Percentiles rank a stretch among this genome's conserved stretches.
These are phyloP conservation scores for Hippophae gyantsensis DNA, from an alignment of 306 rosid species.

Conservation along the genomic window DNA sequence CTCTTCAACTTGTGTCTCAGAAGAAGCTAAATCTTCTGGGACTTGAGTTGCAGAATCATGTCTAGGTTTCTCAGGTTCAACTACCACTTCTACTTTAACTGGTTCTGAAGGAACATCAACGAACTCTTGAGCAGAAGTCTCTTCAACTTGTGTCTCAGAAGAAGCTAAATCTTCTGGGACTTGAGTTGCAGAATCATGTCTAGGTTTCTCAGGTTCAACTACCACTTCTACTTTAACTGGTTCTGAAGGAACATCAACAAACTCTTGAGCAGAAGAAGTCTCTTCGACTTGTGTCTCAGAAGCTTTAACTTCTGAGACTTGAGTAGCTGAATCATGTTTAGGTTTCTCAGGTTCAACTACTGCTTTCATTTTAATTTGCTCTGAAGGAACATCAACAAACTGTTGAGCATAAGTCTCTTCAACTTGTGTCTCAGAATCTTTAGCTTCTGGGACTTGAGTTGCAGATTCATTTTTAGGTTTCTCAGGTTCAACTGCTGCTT, in stretches of 20 bases:
- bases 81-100: too few relatives aligned
- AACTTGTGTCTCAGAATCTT: not conserved
- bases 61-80: too few relatives aligned
- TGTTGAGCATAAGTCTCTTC: not conserved
- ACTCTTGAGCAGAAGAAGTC: not conserved
- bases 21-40: not conserved
- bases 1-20: not conserved
- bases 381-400: not conserved
- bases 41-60: too few relatives aligned
- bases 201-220: too few relatives aligned
- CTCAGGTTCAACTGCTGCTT: not conserved
- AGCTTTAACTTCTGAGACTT: not conserved
- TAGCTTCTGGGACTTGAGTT: not conserved
- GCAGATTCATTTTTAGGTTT: not conserved
- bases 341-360: not conserved
- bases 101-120: too few relatives aligned
- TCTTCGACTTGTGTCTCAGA: not conserved
- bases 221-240: too few relatives aligned
- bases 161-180: not conserved
- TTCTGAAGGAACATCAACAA: too few relatives aligned
- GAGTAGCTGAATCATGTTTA: too few relatives aligned
- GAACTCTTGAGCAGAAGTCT: not conserved
- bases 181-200: too few relatives aligned
- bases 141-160: not conserved
- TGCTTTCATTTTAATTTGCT: not conserved